Percentiles rank a stretch among this genome's conserved stretches.
Conservation (phyloP, 1,139 yeast species). For the Dujonia santamariae region DNA sequence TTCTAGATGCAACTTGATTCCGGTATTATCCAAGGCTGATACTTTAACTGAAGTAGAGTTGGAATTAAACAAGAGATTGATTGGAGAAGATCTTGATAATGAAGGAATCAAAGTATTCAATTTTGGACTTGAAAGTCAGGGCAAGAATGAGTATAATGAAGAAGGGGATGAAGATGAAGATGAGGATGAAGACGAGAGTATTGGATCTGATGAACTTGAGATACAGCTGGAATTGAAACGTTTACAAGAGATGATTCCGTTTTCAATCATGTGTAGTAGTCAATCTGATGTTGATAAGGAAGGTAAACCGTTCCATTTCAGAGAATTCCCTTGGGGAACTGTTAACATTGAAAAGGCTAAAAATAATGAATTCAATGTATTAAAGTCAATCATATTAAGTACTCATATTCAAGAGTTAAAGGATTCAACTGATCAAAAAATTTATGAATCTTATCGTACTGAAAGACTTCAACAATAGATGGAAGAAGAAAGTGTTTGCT, state of each 20-base stretch:
- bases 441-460: constrained; percentile 63
- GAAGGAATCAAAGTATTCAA: constrained; percentile 49
- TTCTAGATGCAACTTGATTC: constrained; percentile 52
- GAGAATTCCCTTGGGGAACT: constrained; percentile 12
- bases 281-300: constrained; percentile 4
- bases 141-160: constrained; percentile 7
- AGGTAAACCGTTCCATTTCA: not conserved
- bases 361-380: constrained; percentile 52
- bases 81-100: constrained; percentile 41
- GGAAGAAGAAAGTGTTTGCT: not conserved
- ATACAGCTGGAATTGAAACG: constrained; percentile 9
- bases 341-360: constrained; percentile 45
- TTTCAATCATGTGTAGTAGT: constrained; percentile 19
- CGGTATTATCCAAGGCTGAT: constrained; percentile 59
- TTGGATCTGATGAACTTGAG: constrained; percentile 7
- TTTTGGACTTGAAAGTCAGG: constrained; percentile 24
- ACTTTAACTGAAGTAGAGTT: constrained; percentile 49
- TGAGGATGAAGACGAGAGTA: constrained; percentile 8
- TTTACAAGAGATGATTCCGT: constrained; percentile 18
- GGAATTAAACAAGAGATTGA: constrained; percentile 36
- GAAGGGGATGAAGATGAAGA: constrained; percentile 8
- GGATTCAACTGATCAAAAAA: constrained; percentile 55
- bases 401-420: constrained; percentile 68
- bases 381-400: constrained; percentile 59
- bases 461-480: constrained; percentile 4